Evolutionary conservation across 2,329 filamentous ascomycete genomes (phyloP), one percentile per base, ranked within the genome.

Genomic region (Arthrobotrys sinensis): DNA sequence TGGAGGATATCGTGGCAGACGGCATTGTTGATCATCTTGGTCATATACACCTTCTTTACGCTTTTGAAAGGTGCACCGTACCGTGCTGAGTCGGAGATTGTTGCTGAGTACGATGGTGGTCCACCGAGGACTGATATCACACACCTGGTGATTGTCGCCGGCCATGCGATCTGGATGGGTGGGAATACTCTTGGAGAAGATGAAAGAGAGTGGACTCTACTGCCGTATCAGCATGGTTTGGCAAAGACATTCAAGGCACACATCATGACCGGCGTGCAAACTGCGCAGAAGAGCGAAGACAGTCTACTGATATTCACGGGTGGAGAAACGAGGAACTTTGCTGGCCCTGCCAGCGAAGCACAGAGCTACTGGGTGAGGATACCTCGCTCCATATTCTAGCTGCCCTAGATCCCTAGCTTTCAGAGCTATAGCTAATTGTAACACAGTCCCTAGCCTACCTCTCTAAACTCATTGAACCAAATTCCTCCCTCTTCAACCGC

Each of bases 231-330:
- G 83, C 86, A 85, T 19, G 91, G 91, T 72, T 93, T 97, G 84
- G 92, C 92, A 1, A 88, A 88, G 4, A 96, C 93, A 0, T 97
- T 95, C 83, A 87, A 92, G n/a, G 85, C 88, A 46, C 94, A 97
- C 83, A 89, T 93, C 80, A 87, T 89, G 80, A 88, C 89, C 0
- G 93, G 92, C 0, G 82, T 94, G 4, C 82, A 85, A 36, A 83
- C 85, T 0, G 84, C 93, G 6, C 84, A 84, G 0, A 82, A 85
- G 19, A 87, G 88, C 81, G 82, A 83, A 0, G 80, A 82, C 24
- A 86, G 87, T 0, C 82, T 91, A 10, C 85, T 96, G 45, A 85
- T 91, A 5, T 92, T 96, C 83, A 94, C 92, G 0, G 93, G 91
- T 28, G 91, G 89, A 0, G 87, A 90, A 40, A 93, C 91, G 0